Evolutionary conservation across 169 alveolate genomes (phyloP).

Genomic region (Plasmodium gonderi): DNA sequence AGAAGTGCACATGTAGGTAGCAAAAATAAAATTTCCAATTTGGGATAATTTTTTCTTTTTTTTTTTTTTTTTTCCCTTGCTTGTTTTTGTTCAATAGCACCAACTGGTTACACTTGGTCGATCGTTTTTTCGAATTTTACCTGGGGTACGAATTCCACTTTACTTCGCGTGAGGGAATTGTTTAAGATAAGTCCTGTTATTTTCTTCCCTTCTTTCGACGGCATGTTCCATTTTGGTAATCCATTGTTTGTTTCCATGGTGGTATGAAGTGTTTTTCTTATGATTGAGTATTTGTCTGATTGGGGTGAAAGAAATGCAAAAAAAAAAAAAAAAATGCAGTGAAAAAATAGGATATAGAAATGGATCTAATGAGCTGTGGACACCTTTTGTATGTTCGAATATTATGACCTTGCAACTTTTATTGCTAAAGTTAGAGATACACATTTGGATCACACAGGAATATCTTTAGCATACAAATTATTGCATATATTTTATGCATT

Average conservation of each 20-base stretch:
- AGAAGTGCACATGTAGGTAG: no score
- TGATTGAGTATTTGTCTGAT: conserved; percentile 10
- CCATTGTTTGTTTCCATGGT: conserved; percentile 49
- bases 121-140: no score
- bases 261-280: conserved; percentile 11
- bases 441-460: neutral
- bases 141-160: conserved; percentile 87
- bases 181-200: conserved; percentile 77
- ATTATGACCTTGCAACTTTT: no score
- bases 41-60: no score
- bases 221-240: conserved; percentile 81
- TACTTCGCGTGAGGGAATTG: conserved; percentile 81
- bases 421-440: neutral
- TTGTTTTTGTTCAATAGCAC: no score
- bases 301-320: neutral
- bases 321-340: neutral
- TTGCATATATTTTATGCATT: neutral
- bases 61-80: no score
- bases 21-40: no score
- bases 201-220: conserved; percentile 79
- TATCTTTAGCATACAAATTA: neutral
- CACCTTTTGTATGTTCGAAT: no score
- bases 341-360: no score
- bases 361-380: no score
- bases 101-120: no score